Conservation (phyloP, 768 basidiomycete genomes). For the Suillus weaverae region DNA sequence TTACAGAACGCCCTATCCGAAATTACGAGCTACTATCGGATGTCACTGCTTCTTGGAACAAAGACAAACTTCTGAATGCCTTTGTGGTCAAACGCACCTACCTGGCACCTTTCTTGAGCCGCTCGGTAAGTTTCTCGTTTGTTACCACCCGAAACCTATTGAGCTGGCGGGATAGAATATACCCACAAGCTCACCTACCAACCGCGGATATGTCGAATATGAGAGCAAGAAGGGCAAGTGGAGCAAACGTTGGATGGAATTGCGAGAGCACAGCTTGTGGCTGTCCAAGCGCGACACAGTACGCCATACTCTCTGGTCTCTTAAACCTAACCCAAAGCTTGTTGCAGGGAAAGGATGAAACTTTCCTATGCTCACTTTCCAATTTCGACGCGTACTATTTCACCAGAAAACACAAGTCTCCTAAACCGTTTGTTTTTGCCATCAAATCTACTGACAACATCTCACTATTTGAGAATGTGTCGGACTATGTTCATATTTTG, state of each 20-base stretch:
- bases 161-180: constrained; percentile 51
- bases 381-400: constrained; percentile 88
- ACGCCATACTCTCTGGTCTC: constrained; percentile 23
- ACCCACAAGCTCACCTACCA: constrained; percentile 43
- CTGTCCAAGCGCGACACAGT: constrained; percentile 90
- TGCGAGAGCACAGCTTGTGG: constrained; percentile 85
- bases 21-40: constrained; percentile 83
- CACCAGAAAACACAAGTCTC: constrained; percentile 75
- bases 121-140: constrained; percentile 46
- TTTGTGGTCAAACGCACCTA: constrained; percentile 79
- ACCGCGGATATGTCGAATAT: constrained; percentile 77
- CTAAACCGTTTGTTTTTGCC: constrained; percentile 83
- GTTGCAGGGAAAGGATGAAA: constrained; percentile 79
- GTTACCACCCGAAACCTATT: constrained; percentile 32
- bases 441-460: constrained; percentile 88
- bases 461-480: constrained; percentile 81
- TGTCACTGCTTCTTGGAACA: constrained; percentile 86
- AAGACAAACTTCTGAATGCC: constrained; percentile 74
- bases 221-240: constrained; percentile 93
- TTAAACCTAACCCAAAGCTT: background rate
- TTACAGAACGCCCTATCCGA: constrained; percentile 83
- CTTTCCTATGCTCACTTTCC: constrained; percentile 78
- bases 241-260: constrained; percentile 88
- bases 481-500: constrained; percentile 88
- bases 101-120: constrained; percentile 58